Evolutionary conservation across 306 rosid genomes (phyloP).

Genomic region (Fragaria iinumae): DNA sequence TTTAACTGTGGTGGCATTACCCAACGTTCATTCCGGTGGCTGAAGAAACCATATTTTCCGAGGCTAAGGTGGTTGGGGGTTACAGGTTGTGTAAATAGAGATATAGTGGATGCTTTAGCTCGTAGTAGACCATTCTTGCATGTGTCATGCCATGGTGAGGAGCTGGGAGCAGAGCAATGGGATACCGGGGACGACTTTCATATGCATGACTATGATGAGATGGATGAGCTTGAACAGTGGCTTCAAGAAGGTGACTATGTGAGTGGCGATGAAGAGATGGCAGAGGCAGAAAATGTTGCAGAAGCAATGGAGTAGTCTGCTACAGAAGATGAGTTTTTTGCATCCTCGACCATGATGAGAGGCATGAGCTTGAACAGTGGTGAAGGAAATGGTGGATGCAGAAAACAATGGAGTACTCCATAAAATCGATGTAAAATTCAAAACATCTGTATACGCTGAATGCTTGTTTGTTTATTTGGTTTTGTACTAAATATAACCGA

Average conservation of each 20-base stretch:
- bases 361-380: conserved; percentile 76
- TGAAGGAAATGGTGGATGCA: conserved; percentile 53
- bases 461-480: conserved; percentile 14
- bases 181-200: conserved; percentile 49
- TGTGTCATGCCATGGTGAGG: conserved; percentile 81
- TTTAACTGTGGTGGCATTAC: conserved; percentile 90
- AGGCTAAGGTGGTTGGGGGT: conserved; percentile 93
- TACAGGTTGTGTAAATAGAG: conserved; percentile 72
- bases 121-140: conserved; percentile 78
- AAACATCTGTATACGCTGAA: conserved; percentile 8
- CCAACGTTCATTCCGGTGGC: conserved; percentile 69
- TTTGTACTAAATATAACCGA: background rate
- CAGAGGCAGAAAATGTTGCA: conserved; percentile 51
- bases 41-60: conserved; percentile 92
- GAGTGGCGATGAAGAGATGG: conserved; percentile 65
- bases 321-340: background rate
- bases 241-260: conserved; percentile 62
- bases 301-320: conserved; percentile 33
- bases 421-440: background rate
- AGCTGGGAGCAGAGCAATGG: conserved; percentile 69
- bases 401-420: conserved; percentile 41
- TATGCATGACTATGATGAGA: conserved; percentile 65
- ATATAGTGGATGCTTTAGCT: conserved; percentile 82
- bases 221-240: conserved; percentile 85
- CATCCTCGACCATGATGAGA: conserved; percentile 59